Evolutionary conservation across 2,329 filamentous ascomycete genomes (phyloP), one percentile per base, ranked within the genome.

Genomic region (Aspergillus sp.): DNA sequence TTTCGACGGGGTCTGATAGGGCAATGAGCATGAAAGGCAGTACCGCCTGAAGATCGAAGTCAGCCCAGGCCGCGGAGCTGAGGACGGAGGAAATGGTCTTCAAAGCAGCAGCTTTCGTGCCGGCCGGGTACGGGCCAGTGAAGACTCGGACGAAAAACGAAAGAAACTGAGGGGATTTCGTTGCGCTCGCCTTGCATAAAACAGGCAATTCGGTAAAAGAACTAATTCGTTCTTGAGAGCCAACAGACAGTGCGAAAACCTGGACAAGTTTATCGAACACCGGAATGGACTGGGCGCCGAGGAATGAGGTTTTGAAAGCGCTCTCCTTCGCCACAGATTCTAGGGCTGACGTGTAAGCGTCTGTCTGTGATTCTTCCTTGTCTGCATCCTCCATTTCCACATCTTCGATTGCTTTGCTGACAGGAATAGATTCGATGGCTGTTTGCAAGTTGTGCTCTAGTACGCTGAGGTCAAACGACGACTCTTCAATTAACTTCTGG

Each of bases 21-120:
- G 89, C 90, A 39, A 84, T 80, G 46, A 97, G 77, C 33, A 88
- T 79, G 74, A 96, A 97, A 2, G 93, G 93, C n/a, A 96, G 70
- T 17, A 97, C 72, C 11, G 86, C 84, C 70, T 98, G 93, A 49
- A 93, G 81, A 70, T 96, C 90, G 7, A 84, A 69, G 19, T 78
- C 77, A 21, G 31, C 33, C 44, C 69, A 72, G 57, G 75, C 74
- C 9, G 75, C 73, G 53, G 84, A 83, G 45, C 59, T 62, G 17
- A 91, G 71, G 24, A 81, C 79, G 31, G 79, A 79, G 58, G 86
- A 84, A 14, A 86, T 82, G 68, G 86, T 81, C 41, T 87, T 85
- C 49, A 96, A 75, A 11, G 92, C 90, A 8, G 86, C 83, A 55
- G 84, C 81, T 61, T 90, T 86, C 3, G 86, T 87, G 46, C 90